Evolutionary conservation across 2,329 filamentous ascomycete genomes (phyloP).

Genomic region (Aciculosporium take): DNA sequence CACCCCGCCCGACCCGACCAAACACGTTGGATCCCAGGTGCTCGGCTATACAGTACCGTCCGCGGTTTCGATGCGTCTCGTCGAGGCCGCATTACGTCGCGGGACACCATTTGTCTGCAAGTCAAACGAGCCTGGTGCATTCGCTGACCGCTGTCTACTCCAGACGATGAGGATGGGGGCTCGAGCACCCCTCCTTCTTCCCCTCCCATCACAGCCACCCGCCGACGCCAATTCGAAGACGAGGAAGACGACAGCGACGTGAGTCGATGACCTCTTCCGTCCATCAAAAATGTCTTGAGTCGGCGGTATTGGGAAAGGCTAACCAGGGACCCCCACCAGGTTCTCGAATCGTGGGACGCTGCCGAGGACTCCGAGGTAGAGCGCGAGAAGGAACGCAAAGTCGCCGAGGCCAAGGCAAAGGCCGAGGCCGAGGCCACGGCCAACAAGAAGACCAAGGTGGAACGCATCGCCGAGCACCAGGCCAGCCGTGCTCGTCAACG

Average conservation of each 20-base stretch:
- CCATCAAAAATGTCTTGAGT: not conserved
- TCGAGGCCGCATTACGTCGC: conserved; percentile 4
- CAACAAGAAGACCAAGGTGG: conserved; percentile 76
- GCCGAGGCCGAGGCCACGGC: conserved; percentile 78
- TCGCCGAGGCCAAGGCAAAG: conserved; percentile 72
- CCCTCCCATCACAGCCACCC: conserved; percentile 23
- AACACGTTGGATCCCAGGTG: conserved; percentile 1
- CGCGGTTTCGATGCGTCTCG: not conserved
- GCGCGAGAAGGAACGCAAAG: conserved; percentile 86
- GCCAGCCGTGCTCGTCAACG: conserved; percentile 41
- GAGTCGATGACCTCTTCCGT: conserved; percentile 17
- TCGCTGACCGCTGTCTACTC: conserved; percentile 11
- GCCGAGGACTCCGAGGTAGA: conserved; percentile 95
- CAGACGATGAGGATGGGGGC: conserved; percentile 28
- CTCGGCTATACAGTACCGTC: conserved; percentile 2
- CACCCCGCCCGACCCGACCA: not conserved
- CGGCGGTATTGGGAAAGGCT: not conserved
- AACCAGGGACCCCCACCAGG: conserved; percentile 37
- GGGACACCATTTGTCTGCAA: not conserved
- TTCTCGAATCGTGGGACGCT: conserved; percentile 93
- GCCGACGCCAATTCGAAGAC: conserved; percentile 64
- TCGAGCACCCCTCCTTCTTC: conserved; percentile 22
- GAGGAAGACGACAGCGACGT: conserved; percentile 80
- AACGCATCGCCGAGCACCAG: conserved; percentile 72
- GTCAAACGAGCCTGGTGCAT: conserved; percentile 5